Evolutionary conservation across 2,329 filamentous ascomycete genomes (phyloP), one percentile per base, ranked within the genome.

Genomic region (Penicillium digitatum): DNA sequence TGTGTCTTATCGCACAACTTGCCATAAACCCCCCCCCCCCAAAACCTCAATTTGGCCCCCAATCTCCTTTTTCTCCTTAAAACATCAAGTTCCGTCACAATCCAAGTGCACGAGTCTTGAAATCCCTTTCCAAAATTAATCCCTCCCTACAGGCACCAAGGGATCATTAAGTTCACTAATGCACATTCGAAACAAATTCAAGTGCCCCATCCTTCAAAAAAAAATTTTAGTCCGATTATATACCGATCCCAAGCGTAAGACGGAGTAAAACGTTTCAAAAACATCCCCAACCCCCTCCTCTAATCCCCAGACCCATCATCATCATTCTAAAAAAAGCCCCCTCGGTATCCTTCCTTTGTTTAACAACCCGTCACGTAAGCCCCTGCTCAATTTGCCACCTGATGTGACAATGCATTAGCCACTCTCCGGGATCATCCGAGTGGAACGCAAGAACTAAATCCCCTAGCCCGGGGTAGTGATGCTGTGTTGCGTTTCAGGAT

Each of bases 381-480:
- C 52, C 56, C 35, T 58, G 27, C 18, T 54, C 29, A 12, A 50
- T 10, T 40, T 62, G 58, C 56, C 58, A 59, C 20, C 54, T 48
- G 31, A 58, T 56, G 50, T 58, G 55, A 16, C 56, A 57, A 40
- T 62, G 55, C 39, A 58, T 27, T 8, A 61, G 18, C 56, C 56
- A 62, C 7, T 34, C 54, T 4, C 60, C 52, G 1, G 58, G 49
- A 26, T 60, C 58, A 54, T 62, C 55, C 0, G 55, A 53, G 27
- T 44, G 37, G 16, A 52, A 59, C 1, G 47, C 50, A 7, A 56
- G 6, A 2, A 57, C 34, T 14, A 57, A 22, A 22, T 43, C 37
- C 10, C 52, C 61, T 1, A 26, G 11, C 10, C 14, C 29, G 1
- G 47, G 47, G 40, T 1, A 58, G 29, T 10, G 59, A 42, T 0